phyloP scores from a whole-genome alignment of 805 yeast species.

The Nakazawaea ambrosiae region DNA sequence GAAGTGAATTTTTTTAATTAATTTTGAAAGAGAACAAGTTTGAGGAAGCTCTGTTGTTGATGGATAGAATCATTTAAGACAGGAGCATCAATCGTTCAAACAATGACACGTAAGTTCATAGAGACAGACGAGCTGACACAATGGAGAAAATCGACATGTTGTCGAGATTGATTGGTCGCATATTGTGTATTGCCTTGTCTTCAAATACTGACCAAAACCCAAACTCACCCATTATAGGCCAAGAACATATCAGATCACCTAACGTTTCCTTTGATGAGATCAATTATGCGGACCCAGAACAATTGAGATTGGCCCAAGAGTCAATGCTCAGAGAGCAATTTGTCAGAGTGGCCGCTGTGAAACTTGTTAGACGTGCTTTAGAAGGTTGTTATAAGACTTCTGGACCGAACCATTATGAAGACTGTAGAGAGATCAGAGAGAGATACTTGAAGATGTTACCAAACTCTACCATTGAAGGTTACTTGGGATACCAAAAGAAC shows the following conservation, averaged over 20 bases:
- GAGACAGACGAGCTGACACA: no score
- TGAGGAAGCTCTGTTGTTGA: no score
- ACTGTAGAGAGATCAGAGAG: constrained; percentile 74
- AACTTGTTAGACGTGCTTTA: constrained; percentile 65
- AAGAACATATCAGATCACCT: constrained; percentile 49
- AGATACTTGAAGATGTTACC: constrained; percentile 74
- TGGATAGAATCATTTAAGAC: no score
- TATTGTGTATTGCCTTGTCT: no score
- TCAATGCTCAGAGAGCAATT: constrained; percentile 76
- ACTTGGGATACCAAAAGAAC: constrained; percentile 81
- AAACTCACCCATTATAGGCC: no score
- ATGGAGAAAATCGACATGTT: no score
- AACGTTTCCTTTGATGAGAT: constrained; percentile 79
- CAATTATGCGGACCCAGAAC: constrained; percentile 59
- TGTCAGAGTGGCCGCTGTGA: constrained; percentile 62
- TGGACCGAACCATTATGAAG: constrained; percentile 67
- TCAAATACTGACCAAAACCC: no score
- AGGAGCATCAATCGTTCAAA: no score
- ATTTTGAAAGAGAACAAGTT: no score
- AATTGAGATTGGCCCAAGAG: constrained; percentile 67
- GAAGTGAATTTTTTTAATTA: no score
- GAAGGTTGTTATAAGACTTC: constrained; percentile 59
- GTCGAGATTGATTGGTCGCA: no score
- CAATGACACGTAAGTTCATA: no score
- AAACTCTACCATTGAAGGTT: constrained; percentile 60